Conservation (phyloP, 75 land plant species). For the Selaginella moellendorffii region DNA sequence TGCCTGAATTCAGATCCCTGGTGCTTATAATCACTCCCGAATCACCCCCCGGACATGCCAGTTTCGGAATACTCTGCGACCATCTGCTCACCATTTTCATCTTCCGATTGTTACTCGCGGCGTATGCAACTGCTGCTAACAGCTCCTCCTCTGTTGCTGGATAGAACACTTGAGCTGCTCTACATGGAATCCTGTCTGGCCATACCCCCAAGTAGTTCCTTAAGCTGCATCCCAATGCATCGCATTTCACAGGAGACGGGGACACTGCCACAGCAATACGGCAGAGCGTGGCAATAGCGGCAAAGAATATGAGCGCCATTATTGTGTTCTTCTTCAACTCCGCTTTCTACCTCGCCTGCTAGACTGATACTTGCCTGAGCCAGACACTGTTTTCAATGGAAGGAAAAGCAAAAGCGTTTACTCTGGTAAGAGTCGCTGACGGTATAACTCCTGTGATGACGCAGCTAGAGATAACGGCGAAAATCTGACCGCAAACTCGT, state of each 20-base stretch:
- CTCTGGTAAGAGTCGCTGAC: too few relatives aligned
- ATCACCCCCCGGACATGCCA: slow-evolving; percentile 1
- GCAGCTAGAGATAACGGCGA: neutral
- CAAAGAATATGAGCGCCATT: too few relatives aligned
- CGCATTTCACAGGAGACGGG: too few relatives aligned
- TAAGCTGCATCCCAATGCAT: too few relatives aligned
- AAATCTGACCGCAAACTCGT: slow-evolving; percentile 52
- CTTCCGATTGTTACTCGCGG: neutral
- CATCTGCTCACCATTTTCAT: slow-evolving; percentile 8
- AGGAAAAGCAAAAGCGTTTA: too few relatives aligned
- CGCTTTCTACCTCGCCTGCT: too few relatives aligned
- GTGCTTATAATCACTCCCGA: neutral
- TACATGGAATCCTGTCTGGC: neutral
- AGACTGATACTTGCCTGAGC: too few relatives aligned
- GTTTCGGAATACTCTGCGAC: slow-evolving; percentile 4
- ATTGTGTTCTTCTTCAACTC: too few relatives aligned
- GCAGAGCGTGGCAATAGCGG: too few relatives aligned
- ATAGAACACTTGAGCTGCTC: neutral
- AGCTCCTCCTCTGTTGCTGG: slow-evolving; percentile 1
- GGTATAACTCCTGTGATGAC: neutral
- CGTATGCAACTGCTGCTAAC: neutral
- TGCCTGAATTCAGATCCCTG: neutral
- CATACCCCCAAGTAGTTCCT: neutral
- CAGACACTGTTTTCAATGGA: too few relatives aligned
- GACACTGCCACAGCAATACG: too few relatives aligned